These are phyloP conservation scores for Rhynchospora tenuis DNA, from an alignment of 176 grass and related monocot species.

Conservation along the genomic window DNA sequence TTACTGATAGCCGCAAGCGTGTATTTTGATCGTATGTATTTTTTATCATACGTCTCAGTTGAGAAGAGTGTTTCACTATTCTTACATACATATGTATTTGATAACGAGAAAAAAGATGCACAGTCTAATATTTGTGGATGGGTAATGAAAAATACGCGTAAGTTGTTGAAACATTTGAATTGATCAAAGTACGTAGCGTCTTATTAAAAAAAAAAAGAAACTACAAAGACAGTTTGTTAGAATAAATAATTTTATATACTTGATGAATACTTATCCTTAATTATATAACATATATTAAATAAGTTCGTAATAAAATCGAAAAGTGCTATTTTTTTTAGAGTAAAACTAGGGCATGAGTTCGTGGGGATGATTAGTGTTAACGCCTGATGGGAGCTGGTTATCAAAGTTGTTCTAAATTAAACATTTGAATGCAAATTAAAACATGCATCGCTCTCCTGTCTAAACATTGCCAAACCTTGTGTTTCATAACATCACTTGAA, in stretches of 20 bases:
- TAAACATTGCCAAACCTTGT: conserved; percentile 7
- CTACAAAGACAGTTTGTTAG: background rate
- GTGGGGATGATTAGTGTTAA: background rate
- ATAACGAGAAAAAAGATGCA: background rate
- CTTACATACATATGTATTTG: background rate
- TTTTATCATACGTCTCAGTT: too few species aligned
- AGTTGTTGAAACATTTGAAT: background rate
- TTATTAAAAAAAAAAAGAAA: too few species aligned
- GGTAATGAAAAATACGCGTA: background rate
- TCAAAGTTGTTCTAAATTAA: background rate
- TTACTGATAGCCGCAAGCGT: background rate
- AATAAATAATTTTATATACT: background rate
- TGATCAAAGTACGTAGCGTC: too few species aligned
- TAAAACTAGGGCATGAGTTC: too few species aligned
- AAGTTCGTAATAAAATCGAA: background rate
- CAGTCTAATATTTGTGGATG: background rate
- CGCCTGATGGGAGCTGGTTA: background rate
- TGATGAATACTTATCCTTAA: background rate
- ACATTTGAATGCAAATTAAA: background rate
- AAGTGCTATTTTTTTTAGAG: background rate
- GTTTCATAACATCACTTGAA: background rate
- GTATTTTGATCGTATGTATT: background rate
- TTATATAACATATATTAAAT: background rate
- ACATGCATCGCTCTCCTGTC: conserved; percentile 18
- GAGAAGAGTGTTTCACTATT: too few species aligned